Conservation (phyloP, 108 stramenopile species). For the Nannochloropsis gaditana region DNA sequence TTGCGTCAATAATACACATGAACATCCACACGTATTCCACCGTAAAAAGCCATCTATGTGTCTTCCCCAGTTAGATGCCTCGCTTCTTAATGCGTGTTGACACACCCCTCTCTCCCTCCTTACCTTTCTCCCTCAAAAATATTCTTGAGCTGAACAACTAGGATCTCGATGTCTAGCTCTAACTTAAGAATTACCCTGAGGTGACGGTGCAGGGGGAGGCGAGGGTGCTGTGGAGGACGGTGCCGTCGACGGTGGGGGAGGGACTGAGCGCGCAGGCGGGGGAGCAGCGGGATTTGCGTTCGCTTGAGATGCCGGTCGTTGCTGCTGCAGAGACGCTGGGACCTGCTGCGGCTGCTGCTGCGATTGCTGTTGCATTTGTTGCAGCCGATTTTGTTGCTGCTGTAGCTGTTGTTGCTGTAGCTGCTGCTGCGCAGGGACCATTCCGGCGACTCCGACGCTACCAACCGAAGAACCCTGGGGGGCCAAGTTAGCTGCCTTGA, state of each 20-base stretch:
- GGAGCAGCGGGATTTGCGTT: neutral
- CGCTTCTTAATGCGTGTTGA: no score
- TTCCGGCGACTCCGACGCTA: neutral
- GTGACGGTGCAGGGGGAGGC: neutral
- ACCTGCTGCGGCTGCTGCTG: neutral
- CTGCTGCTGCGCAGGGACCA: neutral
- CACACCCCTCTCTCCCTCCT: no score
- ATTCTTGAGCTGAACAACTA: no score
- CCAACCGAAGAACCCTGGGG: neutral
- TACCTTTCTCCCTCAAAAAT: no score
- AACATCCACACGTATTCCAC: no score
- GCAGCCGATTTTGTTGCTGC: neutral
- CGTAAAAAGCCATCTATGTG: no score
- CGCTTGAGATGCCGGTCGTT: neutral
- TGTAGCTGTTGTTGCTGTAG: constrained; percentile 14
- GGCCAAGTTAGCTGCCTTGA: constrained; percentile 7
- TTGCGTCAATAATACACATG: no score
- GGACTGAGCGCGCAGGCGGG: neutral
- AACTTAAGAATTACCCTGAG: neutral
- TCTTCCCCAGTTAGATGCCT: no score
- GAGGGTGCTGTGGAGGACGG: neutral
- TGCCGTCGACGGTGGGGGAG: neutral
- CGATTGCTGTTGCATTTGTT: neutral
- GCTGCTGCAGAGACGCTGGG: neutral
- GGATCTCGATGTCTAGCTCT: neutral